These are phyloP conservation scores for Pichia sp. DNA, from an alignment of 1,139 yeast genomes.

Conservation along the genomic window DNA sequence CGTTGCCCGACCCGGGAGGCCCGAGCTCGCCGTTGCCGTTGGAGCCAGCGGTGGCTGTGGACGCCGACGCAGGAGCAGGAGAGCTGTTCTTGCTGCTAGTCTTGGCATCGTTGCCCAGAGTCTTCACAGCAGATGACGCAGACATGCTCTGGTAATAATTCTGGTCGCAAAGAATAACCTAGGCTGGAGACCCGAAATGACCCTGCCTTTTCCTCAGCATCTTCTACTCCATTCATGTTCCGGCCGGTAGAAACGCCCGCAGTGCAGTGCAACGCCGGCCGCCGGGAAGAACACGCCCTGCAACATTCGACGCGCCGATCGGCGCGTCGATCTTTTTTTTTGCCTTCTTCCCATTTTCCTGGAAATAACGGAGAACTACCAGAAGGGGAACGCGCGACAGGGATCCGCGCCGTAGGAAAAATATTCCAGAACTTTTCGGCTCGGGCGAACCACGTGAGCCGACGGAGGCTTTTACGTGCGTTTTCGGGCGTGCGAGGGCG, in stretches of 20 bases:
- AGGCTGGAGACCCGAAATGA: not conserved
- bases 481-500: not conserved
- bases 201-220: not conserved
- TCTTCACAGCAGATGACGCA: not conserved
- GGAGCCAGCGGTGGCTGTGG: not conserved
- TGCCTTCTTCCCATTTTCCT: too few species aligned
- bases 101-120: not conserved
- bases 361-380: not conserved
- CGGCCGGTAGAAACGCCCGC: too few species aligned
- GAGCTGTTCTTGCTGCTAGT: not conserved
- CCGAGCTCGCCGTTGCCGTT: not conserved
- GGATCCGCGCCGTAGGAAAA: too few species aligned
- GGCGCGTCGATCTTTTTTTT: too few species aligned
- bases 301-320: slow-evolving; percentile 1
- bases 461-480: not conserved
- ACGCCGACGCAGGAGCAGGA: not conserved
- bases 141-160: not conserved
- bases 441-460: not conserved
- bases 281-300: too few species aligned
- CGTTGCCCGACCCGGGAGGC: not conserved
- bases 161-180: not conserved
- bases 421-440: not conserved
- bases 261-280: too few species aligned
- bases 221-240: too few species aligned
- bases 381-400: not conserved